Percentiles rank a stretch among this genome's conserved stretches.
Evolutionary conservation across 129 eudicot genomes (phyloP).

Genomic region (Mikania micrantha): DNA sequence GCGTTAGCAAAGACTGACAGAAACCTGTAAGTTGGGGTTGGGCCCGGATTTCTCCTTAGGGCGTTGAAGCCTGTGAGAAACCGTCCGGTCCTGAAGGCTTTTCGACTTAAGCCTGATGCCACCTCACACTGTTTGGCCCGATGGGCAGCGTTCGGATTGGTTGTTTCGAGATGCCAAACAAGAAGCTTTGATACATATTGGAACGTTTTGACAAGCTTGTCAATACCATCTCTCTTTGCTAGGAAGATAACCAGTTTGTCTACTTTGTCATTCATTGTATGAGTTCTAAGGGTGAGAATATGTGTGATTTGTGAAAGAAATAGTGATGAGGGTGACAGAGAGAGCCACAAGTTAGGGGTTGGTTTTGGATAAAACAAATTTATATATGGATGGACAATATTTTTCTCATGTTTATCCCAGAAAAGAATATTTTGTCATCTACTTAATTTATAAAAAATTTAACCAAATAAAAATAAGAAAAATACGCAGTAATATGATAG

Average conservation of each 20-base stretch:
- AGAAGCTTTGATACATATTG: slow-evolving; percentile 89
- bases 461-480: not conserved
- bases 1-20: slow-evolving; percentile 72
- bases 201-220: slow-evolving; percentile 92
- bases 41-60: slow-evolving; percentile 59
- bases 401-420: slow-evolving; percentile 33
- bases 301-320: slow-evolving; percentile 13
- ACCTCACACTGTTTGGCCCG: slow-evolving; percentile 87
- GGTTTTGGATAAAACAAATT: slow-evolving; percentile 37
- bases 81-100: slow-evolving; percentile 86
- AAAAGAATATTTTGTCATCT: slow-evolving; percentile 8
- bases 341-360: slow-evolving; percentile 47
- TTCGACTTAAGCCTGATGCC: slow-evolving; percentile 90
- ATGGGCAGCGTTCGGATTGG: slow-evolving; percentile 47
- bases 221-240: slow-evolving; percentile 89
- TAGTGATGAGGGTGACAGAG: slow-evolving; percentile 17
- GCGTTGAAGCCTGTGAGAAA: slow-evolving; percentile 92
- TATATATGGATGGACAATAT: slow-evolving; percentile 41
- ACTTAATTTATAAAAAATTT: not conserved
- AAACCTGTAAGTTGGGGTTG: slow-evolving; percentile 37
- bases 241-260: slow-evolving; percentile 91
- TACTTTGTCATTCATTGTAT: slow-evolving; percentile 73
- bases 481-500: not conserved
- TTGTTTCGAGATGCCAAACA: slow-evolving; percentile 57
- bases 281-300: slow-evolving; percentile 9